Evolutionary conservation across 768 basidiomycete genomes (phyloP), one percentile per base, ranked within the genome.

Genomic region (Panellus pusillus): DNA sequence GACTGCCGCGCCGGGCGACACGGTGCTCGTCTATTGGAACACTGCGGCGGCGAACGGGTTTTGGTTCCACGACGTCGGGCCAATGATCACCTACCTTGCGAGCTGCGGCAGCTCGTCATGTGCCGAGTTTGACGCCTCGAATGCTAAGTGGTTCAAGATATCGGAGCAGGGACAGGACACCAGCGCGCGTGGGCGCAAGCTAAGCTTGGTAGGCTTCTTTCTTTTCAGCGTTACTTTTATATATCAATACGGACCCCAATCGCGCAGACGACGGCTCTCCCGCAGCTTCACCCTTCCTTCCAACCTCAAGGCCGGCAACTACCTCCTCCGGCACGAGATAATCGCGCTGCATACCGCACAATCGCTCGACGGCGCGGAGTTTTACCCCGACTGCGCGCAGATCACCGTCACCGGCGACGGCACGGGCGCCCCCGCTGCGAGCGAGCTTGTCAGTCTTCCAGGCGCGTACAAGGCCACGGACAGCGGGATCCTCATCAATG

Each of bases 61-160:
- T 15, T 65, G 63, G 63, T 55, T 60, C 43, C 65, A 66, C 49
- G 52, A 62, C 42, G 54, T 63, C 51, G 72, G 73, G 15, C 73
- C 70, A 4, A 63, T 70, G 53, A 65, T 72, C 60, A 70, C 72
- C 13, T 72, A 71, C 57, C 61, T 73, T 58, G 70, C 80, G 0
- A 60, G 67, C 18, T 83, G 81, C 61, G 71, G 70, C 3, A 63
- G 61, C n/a, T 68, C 69, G 1, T 66, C 71, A 1, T 81, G 82
- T 59, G 70, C 71, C 49, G 62, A 74, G 47, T 79, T 75, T 61
- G 61, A 80, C 55, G 51, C 77, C 1, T 68, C 68, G 36, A 54
- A 72, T 24, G 79, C 79, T 3, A 65, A 75, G 60, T 83, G 78
- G 78, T 81, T 83, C 71, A 82, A 83, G 75, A 76, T 80, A 52